Conservation (phyloP, 176 grass and related monocot species). For the Cymbopogon citratus region DNA sequence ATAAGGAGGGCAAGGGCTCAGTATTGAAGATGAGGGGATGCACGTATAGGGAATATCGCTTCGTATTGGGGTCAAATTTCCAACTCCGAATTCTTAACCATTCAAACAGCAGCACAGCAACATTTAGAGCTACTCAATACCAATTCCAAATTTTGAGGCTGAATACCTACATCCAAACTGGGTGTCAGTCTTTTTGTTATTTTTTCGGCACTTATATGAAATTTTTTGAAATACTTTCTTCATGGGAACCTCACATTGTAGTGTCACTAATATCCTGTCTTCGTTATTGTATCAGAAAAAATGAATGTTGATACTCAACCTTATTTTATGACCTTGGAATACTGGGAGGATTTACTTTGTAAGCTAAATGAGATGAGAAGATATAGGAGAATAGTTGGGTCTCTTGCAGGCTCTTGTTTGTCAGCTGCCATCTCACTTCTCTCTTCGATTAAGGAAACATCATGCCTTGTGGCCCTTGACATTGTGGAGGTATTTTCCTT, state of each 20-base stretch:
- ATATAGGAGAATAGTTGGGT: conserved; percentile 89
- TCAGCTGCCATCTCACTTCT: conserved; percentile 63
- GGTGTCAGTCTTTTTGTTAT: not conserved
- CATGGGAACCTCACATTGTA: not conserved
- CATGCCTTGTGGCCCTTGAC: conserved; percentile 75
- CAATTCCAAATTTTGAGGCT: not conserved
- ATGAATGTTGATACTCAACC: conserved; percentile 25
- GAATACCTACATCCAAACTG: not conserved
- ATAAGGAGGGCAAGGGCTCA: not conserved
- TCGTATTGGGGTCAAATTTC: not conserved
- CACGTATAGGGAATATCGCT: not conserved
- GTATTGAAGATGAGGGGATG: not conserved
- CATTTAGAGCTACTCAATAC: not conserved
- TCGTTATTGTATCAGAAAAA: conserved; percentile 40
- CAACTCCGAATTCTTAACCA: not conserved
- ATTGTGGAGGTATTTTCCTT: conserved; percentile 65
- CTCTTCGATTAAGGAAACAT: conserved; percentile 67
- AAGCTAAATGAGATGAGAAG: conserved; percentile 81
- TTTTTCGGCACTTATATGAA: not conserved
- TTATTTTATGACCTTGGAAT: conserved; percentile 60
- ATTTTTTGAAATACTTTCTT: not conserved
- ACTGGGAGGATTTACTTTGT: conserved; percentile 75
- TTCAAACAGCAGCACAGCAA: not conserved
- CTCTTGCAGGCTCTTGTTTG: conserved; percentile 81
- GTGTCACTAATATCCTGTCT: conserved; percentile 13